Evolutionary conservation across 1,284 basidiomycete genomes (phyloP), one percentile per base, ranked within the genome.

Genomic region (Apiotrichum gracile): DNA sequence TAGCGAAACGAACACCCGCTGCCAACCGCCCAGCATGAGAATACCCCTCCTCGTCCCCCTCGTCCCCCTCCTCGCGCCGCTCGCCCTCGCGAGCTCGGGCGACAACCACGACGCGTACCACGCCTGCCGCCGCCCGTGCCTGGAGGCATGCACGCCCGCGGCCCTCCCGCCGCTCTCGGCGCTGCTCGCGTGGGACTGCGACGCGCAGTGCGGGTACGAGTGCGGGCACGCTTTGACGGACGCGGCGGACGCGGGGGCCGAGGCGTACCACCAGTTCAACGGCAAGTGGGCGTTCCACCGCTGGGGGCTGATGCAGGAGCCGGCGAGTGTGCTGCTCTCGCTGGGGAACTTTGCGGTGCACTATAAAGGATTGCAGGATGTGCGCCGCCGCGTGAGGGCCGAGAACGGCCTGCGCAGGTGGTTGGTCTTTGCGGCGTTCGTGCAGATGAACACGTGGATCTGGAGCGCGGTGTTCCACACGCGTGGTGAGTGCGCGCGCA

Each of bases 271-370:
- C 50, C 92, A 96, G 66, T 97, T 88, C 73, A 83, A 91, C 66
- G 96, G 96, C 24, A 98, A 98, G 78, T 98, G 94, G 93, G 89
- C 91, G 0, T 97, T 97, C 73, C 86, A 85, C 82, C 80, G 91
- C 37, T 76, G 88, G 22, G 74, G 80, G 6, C 91, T 91, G 25
- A 86, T 91, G 74, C 96, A 98, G 73, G 96, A 99, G 73, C 93
- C 94, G 5, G 84, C 92, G 14, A 90, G 89, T 13, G 92, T 97
- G 50, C 70, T 85, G 29, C 97, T 97, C 77, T 93, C 89, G 8
- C 63, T 97, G 22, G 71, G 85, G 54, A 98, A 99, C 72, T 77
- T 96, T 27, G 82, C 79, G 74, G 82, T 81, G 24, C 90, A 97
- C 69, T 75, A 78, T 1, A 74, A 77, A 51, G 86, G 87, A 10